A percentile compares a stretch with the other conserved stretches of the same genome.
Evolutionary conservation across 169 alveolate genomes (phyloP).

Genomic region (Plasmodium malariae): DNA sequence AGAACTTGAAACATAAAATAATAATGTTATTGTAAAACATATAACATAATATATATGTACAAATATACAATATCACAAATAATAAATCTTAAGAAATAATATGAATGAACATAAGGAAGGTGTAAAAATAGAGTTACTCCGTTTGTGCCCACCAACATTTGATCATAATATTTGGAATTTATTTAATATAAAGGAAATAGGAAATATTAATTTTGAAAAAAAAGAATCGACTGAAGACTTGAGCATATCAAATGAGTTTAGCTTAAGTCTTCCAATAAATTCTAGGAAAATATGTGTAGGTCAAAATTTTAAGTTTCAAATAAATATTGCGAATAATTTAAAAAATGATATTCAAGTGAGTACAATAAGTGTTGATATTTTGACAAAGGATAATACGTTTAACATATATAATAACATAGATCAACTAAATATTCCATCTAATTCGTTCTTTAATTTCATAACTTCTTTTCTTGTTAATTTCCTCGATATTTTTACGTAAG

Average conservation of each 20-base stretch:
- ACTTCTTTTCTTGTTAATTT: slow-evolving; percentile 38
- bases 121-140: slow-evolving; percentile 51
- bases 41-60: slow-evolving; percentile 3
- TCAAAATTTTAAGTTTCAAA: slow-evolving; percentile 42
- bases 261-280: slow-evolving; percentile 55
- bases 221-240: slow-evolving; percentile 16
- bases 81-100: not conserved
- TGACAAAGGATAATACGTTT: slow-evolving; percentile 40
- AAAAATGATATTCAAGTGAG: slow-evolving; percentile 47
- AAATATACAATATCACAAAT: slow-evolving; percentile 10
- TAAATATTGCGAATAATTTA: slow-evolving; percentile 53
- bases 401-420: slow-evolving; percentile 34
- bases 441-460: slow-evolving; percentile 36
- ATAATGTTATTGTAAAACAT: not conserved
- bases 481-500: slow-evolving; percentile 47
- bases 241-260: slow-evolving; percentile 50
- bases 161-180: slow-evolving; percentile 59
- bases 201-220: slow-evolving; percentile 30
- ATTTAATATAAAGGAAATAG: slow-evolving; percentile 42
- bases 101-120: slow-evolving; percentile 72
- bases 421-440: slow-evolving; percentile 15
- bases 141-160: slow-evolving; percentile 39
- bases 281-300: slow-evolving; percentile 53
- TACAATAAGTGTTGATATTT: slow-evolving; percentile 39
- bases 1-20: not conserved